These are phyloP conservation scores for Penicillium chermesinum DNA, from an alignment of 495 filamentous ascomycete species.

Conservation along the genomic window DNA sequence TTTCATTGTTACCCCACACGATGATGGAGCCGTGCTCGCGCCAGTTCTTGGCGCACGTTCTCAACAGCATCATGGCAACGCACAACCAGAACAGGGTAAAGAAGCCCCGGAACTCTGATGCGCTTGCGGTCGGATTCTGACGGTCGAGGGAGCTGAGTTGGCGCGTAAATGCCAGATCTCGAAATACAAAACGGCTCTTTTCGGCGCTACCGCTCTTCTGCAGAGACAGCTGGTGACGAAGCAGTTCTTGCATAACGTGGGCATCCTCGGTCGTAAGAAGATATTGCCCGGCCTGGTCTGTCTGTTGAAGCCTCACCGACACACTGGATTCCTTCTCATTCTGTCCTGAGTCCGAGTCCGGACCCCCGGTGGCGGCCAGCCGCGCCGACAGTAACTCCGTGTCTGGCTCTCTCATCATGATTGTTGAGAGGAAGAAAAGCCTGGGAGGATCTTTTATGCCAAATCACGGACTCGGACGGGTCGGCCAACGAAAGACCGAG, in stretches of 20 bases:
- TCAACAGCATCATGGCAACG: slow-evolving; percentile 56
- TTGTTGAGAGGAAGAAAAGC: background rate
- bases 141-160: slow-evolving; percentile 68
- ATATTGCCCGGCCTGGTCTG: slow-evolving; percentile 42
- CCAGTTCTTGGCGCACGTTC: slow-evolving; percentile 62
- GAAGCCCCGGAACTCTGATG: slow-evolving; percentile 67
- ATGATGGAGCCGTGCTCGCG: slow-evolving; percentile 49
- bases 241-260: slow-evolving; percentile 40
- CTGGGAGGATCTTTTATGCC: slow-evolving; percentile 13
- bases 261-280: slow-evolving; percentile 53
- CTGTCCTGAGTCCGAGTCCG: background rate
- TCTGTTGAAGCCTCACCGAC: slow-evolving; percentile 43
- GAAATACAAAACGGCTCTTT: slow-evolving; percentile 47
- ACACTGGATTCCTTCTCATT: slow-evolving; percentile 20
- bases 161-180: slow-evolving; percentile 62
- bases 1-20: slow-evolving; percentile 59
- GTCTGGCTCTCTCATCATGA: background rate
- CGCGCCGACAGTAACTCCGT: slow-evolving; percentile 5
- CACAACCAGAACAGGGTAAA: slow-evolving; percentile 72
- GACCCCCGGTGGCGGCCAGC: background rate
- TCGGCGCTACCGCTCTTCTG: slow-evolving; percentile 37
- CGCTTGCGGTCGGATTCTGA: slow-evolving; percentile 51
- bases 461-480: too few species aligned
- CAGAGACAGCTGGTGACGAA: slow-evolving; percentile 22
- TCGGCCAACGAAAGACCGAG: too few species aligned